phyloP scores from a whole-genome alignment of 2,329 filamentous ascomycete species.

The Penicillium sp. region DNA sequence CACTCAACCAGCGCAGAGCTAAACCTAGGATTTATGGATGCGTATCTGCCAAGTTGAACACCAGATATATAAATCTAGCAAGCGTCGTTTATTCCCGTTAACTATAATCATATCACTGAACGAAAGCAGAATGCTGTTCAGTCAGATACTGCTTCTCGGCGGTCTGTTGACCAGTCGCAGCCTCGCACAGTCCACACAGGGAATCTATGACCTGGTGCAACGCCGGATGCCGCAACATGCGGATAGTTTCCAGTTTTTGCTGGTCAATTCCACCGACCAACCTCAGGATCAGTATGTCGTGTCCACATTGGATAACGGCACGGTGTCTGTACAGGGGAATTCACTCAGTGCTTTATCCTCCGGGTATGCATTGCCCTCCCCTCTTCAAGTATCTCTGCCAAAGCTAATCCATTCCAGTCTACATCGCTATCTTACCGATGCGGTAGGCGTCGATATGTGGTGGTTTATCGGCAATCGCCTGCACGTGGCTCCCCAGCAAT shows the following conservation, averaged over 20 bases:
- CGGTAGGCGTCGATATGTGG: constrained; percentile 48
- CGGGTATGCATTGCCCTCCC: constrained; percentile 24
- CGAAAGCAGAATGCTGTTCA: no score
- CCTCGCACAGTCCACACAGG: not conserved
- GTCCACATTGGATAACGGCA: constrained; percentile 19
- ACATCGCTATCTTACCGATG: constrained; percentile 43
- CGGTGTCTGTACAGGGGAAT: constrained; percentile 35
- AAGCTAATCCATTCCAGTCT: constrained; percentile 28
- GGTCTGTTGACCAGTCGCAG: no score
- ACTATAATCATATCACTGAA: no score
- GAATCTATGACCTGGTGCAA: constrained; percentile 24
- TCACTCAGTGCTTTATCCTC: constrained; percentile 34
- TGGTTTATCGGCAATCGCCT: constrained; percentile 49
- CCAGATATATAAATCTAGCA: no score
- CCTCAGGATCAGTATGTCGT: constrained; percentile 21
- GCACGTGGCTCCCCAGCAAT: constrained; percentile 29
- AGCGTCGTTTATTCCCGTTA: no score
- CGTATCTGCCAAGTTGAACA: no score
- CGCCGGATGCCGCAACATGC: constrained; percentile 24
- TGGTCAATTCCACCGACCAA: constrained; percentile 8
- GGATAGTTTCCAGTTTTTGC: constrained; percentile 19
- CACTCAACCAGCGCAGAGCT: no score
- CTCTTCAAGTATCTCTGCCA: not conserved
- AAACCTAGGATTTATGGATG: no score
- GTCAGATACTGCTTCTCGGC: no score